A percentile compares a stretch with the other conserved stretches of the same genome.
phyloP scores from a whole-genome alignment of 164 flowering plant genomes.

The Buxus sempervirens region DNA sequence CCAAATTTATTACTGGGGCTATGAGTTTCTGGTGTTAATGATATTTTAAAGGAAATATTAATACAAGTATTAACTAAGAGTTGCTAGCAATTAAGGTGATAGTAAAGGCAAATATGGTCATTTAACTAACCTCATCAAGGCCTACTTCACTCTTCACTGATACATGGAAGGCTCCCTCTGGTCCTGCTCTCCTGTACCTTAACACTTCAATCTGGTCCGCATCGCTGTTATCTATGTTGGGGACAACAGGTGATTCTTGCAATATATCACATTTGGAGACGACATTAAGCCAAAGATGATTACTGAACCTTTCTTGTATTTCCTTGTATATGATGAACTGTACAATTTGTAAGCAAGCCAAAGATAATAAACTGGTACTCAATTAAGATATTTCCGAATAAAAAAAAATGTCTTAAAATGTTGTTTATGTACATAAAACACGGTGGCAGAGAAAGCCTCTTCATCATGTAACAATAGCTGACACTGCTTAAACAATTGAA shows the following conservation, averaged over 20 bases:
- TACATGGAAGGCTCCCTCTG: slow-evolving; percentile 73
- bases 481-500: neutral
- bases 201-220: slow-evolving; percentile 49
- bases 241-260: slow-evolving; percentile 41
- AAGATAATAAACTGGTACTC: neutral
- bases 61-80: too few species aligned
- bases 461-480: neutral
- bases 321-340: slow-evolving; percentile 80
- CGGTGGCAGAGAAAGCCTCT: neutral
- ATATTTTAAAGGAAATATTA: too few species aligned
- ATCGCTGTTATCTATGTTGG: slow-evolving; percentile 39
- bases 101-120: neutral
- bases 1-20: too few species aligned
- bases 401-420: neutral
- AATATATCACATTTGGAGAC: slow-evolving; percentile 88
- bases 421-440: neutral
- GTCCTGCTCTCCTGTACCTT: slow-evolving; percentile 66
- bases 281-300: slow-evolving; percentile 91
- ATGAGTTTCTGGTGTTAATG: too few species aligned
- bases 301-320: slow-evolving; percentile 66
- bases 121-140: slow-evolving; percentile 51
- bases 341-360: slow-evolving; percentile 15
- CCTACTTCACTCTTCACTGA: slow-evolving; percentile 68
- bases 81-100: too few species aligned
- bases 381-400: neutral